Conservation (phyloP, 768 basidiomycete species). For the Phlebiopsis flavidoalba region DNA sequence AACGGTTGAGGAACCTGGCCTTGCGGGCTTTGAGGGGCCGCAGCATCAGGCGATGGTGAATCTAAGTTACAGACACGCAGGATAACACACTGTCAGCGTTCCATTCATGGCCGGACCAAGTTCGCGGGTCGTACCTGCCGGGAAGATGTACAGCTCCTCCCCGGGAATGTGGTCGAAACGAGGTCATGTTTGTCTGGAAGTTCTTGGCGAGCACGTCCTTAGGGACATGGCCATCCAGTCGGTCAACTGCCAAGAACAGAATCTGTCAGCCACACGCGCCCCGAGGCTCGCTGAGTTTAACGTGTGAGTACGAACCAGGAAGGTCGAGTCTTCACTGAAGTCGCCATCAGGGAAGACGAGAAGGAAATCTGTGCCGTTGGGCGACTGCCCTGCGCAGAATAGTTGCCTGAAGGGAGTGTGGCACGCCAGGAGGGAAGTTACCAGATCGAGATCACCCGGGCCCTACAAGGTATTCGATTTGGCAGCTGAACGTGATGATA, state of each 20-base stretch:
- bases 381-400: slow-evolving; percentile 33
- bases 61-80: slow-evolving; percentile 49
- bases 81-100: slow-evolving; percentile 37
- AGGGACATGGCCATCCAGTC: slow-evolving; percentile 54
- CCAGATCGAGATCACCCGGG: slow-evolving; percentile 49
- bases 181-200: slow-evolving; percentile 35
- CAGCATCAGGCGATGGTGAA: slow-evolving; percentile 20
- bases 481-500: neutral
- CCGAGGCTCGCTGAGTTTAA: neutral
- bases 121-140: slow-evolving; percentile 40
- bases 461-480: slow-evolving; percentile 14
- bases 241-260: slow-evolving; percentile 31
- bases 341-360: slow-evolving; percentile 48
- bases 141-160: slow-evolving; percentile 49
- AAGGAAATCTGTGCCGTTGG: slow-evolving; percentile 47
- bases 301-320: slow-evolving; percentile 29
- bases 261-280: neutral
- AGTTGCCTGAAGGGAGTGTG: slow-evolving; percentile 53
- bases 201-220: slow-evolving; percentile 53
- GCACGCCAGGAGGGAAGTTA: slow-evolving; percentile 51
- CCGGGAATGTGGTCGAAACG: slow-evolving; percentile 40
- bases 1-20: slow-evolving; percentile 43
- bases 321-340: slow-evolving; percentile 50
- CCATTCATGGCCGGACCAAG: slow-evolving; percentile 46
- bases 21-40: slow-evolving; percentile 44